Evolutionary conservation across 1,284 basidiomycete genomes (phyloP).

Genomic region (Tetrapyrgos nigripes): DNA sequence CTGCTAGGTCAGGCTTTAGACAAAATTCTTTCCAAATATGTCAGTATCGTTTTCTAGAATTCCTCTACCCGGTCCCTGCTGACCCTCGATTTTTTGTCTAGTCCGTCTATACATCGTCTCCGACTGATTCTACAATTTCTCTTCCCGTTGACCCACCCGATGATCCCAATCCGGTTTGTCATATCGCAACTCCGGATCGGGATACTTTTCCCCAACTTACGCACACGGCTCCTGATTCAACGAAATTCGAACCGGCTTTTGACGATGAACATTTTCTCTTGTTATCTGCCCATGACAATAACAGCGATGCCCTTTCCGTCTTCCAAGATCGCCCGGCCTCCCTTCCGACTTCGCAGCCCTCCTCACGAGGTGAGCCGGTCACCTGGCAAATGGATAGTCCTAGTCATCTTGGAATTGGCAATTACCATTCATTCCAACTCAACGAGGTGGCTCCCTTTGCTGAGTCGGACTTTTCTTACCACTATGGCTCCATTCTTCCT

Average conservation of each 20-base stretch:
- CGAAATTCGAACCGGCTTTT: slow-evolving; percentile 31
- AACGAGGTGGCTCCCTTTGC: neutral
- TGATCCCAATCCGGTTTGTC: slow-evolving; percentile 30
- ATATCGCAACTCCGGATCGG: slow-evolving; percentile 14
- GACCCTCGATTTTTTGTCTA: slow-evolving; percentile 26
- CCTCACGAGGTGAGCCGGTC: neutral
- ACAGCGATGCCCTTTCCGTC: slow-evolving; percentile 29
- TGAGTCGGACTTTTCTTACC: slow-evolving; percentile 1
- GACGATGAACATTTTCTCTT: slow-evolving; percentile 31
- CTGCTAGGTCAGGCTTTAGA: slow-evolving; percentile 82
- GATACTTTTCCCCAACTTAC: slow-evolving; percentile 19
- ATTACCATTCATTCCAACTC: slow-evolving; percentile 7
- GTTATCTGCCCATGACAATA: slow-evolving; percentile 27
- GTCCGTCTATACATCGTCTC: slow-evolving; percentile 52
- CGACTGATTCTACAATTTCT: slow-evolving; percentile 40
- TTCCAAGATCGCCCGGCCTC: slow-evolving; percentile 8
- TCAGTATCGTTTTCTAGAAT: slow-evolving; percentile 49
- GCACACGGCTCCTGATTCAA: slow-evolving; percentile 19
- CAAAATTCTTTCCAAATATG: slow-evolving; percentile 96
- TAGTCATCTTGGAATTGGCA: slow-evolving; percentile 5
- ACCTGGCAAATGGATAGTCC: neutral
- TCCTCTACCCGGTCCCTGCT: slow-evolving; percentile 9
- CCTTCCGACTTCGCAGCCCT: neutral
- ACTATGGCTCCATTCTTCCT: slow-evolving; percentile 1
- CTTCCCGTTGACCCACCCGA: slow-evolving; percentile 36